phyloP scores from a whole-genome alignment of 1,139 yeast genomes.

The Taphrina pruni region DNA sequence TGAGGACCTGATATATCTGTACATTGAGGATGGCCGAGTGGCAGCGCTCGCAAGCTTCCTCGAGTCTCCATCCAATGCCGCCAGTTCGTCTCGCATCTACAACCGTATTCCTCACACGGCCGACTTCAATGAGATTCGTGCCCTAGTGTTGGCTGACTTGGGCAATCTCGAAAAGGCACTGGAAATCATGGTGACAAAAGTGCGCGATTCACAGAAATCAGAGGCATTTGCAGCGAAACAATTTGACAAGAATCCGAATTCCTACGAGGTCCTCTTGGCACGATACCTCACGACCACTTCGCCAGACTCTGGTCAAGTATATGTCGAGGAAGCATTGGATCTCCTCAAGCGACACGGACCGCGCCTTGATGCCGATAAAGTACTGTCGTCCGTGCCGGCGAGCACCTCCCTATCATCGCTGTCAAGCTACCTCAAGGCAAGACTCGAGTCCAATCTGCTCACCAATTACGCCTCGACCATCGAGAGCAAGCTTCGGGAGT shows the following conservation, averaged over 20 bases:
- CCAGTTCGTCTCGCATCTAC: slow-evolving; percentile 52
- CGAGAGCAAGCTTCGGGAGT: slow-evolving; percentile 53
- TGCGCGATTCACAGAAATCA: slow-evolving; percentile 65
- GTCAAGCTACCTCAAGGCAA: slow-evolving; percentile 53
- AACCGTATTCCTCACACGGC: slow-evolving; percentile 49
- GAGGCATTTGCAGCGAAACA: slow-evolving; percentile 64
- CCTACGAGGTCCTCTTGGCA: slow-evolving; percentile 50
- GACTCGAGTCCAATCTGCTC: slow-evolving; percentile 55
- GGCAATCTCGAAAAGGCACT: slow-evolving; percentile 71
- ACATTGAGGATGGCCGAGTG: slow-evolving; percentile 54
- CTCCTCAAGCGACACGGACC: slow-evolving; percentile 47
- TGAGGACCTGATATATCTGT: slow-evolving; percentile 64
- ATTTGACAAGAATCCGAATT: slow-evolving; percentile 54
- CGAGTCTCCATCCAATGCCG: slow-evolving; percentile 48
- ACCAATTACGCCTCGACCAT: slow-evolving; percentile 48
- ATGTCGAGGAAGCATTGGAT: slow-evolving; percentile 45
- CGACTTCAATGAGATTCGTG: slow-evolving; percentile 56
- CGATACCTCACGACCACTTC: slow-evolving; percentile 50
- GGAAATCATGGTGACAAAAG: slow-evolving; percentile 64
- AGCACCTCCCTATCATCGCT: slow-evolving; percentile 47
- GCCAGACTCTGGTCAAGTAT: slow-evolving; percentile 47
- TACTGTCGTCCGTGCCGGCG: slow-evolving; percentile 52
- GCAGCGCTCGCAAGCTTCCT: slow-evolving; percentile 48
- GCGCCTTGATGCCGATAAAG: slow-evolving; percentile 48
- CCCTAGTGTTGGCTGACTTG: slow-evolving; percentile 64